phyloP scores from a whole-genome alignment of 495 filamentous ascomycete genomes.

The Mytilinidion resinicola region DNA sequence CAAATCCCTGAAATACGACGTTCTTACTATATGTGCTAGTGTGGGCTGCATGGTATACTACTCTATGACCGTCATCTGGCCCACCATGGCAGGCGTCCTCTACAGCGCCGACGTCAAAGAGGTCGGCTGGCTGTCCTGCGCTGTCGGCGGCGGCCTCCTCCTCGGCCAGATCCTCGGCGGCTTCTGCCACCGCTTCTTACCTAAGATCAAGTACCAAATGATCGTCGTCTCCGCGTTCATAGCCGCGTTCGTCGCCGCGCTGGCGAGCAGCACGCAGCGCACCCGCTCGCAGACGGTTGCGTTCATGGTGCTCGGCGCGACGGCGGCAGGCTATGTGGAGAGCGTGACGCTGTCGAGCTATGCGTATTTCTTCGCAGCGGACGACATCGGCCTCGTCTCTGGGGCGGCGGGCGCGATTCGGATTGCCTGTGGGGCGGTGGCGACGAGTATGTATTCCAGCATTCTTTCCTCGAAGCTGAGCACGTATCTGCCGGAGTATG shows the following conservation, averaged over 20 bases:
- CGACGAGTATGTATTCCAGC: constrained; percentile 17
- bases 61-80: constrained; percentile 39
- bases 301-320: constrained; percentile 18
- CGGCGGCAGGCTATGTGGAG: constrained; percentile 24
- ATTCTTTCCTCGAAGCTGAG: constrained; percentile 13
- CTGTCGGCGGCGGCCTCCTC: constrained; percentile 22
- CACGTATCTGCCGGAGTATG: constrained; percentile 18
- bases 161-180: constrained; percentile 22
- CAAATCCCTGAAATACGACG: constrained; percentile 40
- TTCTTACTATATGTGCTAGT: constrained; percentile 36
- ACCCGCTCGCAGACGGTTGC: constrained; percentile 14
- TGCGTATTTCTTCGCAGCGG: constrained; percentile 20
- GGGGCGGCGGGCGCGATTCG: constrained; percentile 21
- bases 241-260: constrained; percentile 17
- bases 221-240: constrained; percentile 13
- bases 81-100: constrained; percentile 28
- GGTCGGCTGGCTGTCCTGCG: constrained; percentile 36
- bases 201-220: constrained; percentile 22
- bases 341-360: constrained; percentile 18
- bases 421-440: constrained; percentile 8
- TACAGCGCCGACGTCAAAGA: constrained; percentile 32
- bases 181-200: constrained; percentile 12
- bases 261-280: constrained; percentile 8
- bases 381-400: constrained; percentile 17
- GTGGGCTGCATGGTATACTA: constrained; percentile 39